Evolutionary conservation across 176 grass and related monocot species (phyloP).

Genomic region (Triticum timopheevii): DNA sequence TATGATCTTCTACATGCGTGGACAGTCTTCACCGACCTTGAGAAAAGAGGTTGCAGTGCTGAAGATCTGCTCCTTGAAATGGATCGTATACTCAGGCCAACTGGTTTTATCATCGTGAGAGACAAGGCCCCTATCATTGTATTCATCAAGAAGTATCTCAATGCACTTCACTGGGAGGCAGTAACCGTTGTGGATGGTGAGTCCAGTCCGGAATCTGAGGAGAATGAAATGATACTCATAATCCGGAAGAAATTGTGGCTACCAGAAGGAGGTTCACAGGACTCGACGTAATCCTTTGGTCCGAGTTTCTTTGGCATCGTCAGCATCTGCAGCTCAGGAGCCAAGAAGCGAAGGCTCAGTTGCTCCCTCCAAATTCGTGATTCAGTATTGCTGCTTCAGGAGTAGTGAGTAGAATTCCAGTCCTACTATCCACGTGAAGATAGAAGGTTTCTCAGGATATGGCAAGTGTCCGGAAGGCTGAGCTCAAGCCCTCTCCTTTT

Average conservation of each 20-base stretch:
- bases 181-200: slow-evolving; percentile 67
- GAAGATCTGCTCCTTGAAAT: slow-evolving; percentile 98
- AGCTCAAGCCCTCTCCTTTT: slow-evolving; percentile 29
- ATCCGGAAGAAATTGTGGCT: slow-evolving; percentile 84
- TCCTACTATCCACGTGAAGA: slow-evolving; percentile 30
- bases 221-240: slow-evolving; percentile 72
- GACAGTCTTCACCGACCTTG: slow-evolving; percentile 90
- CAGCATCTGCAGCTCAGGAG: slow-evolving; percentile 43
- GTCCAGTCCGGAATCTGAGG: slow-evolving; percentile 61
- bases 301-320: slow-evolving; percentile 25
- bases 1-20: slow-evolving; percentile 98
- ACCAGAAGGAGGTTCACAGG: slow-evolving; percentile 40
- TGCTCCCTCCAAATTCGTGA: slow-evolving; percentile 28
- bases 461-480: slow-evolving; percentile 38
- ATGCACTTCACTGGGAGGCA: slow-evolving; percentile 75
- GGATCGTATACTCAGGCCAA: slow-evolving; percentile 82
- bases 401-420: slow-evolving; percentile 40
- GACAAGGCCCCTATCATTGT: slow-evolving; percentile 68
- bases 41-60: slow-evolving; percentile 89
- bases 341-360: slow-evolving; percentile 34
- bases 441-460: slow-evolving; percentile 45
- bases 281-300: slow-evolving; percentile 36
- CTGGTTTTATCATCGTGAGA: slow-evolving; percentile 84
- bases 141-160: slow-evolving; percentile 83
- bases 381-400: slow-evolving; percentile 3